Evolutionary conservation across 306 rosid genomes (phyloP).

Genomic region (Lotus japonicus): DNA sequence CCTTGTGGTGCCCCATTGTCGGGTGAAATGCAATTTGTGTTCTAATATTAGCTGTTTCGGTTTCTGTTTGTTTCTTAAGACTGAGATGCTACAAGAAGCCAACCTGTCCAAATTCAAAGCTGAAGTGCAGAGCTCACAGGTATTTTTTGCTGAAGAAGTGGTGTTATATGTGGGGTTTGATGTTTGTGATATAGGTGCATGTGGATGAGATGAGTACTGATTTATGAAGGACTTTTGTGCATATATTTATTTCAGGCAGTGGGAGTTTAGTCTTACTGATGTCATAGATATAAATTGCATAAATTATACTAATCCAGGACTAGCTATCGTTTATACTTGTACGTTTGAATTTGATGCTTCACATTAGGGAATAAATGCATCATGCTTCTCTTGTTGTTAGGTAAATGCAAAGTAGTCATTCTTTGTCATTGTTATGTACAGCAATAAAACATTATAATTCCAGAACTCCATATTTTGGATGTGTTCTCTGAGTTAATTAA

Average conservation of each 20-base stretch:
- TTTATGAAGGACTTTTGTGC: background rate
- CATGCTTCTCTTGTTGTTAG: background rate
- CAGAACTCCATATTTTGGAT: background rate
- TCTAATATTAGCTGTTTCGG: background rate
- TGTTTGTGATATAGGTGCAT: background rate
- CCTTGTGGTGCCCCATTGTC: background rate
- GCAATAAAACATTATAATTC: background rate
- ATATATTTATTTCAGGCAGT: background rate
- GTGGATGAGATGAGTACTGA: background rate
- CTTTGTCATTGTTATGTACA: background rate
- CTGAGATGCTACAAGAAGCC: slow-evolving; percentile 72
- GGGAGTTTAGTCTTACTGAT: background rate
- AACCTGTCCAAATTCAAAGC: slow-evolving; percentile 84
- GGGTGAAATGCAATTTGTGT: background rate
- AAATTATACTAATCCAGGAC: background rate
- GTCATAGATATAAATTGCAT: background rate
- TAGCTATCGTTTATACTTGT: background rate
- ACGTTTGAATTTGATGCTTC: background rate
- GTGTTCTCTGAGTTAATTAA: background rate
- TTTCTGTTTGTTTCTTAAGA: slow-evolving; percentile 25
- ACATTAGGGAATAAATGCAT: background rate
- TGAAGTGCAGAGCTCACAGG: slow-evolving; percentile 94
- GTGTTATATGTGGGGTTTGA: background rate
- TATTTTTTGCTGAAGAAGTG: slow-evolving; percentile 7
- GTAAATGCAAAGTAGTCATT: background rate